Conservation (phyloP, 2,329 filamentous ascomycete genomes). For the Macrophomina phaseolina region DNA sequence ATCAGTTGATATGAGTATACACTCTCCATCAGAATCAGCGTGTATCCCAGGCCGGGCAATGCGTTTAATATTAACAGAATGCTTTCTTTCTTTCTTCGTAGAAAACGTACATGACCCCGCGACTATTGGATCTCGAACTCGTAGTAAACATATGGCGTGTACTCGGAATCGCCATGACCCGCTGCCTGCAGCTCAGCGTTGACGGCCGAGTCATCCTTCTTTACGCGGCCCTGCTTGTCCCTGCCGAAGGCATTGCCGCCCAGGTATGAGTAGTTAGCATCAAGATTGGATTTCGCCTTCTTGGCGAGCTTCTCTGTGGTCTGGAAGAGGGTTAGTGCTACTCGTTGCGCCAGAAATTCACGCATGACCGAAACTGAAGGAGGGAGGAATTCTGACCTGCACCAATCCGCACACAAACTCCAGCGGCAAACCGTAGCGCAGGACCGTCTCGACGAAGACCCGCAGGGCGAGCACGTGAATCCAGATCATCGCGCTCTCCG, state of each 20-base stretch:
- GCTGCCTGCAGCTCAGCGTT: constrained; percentile 84
- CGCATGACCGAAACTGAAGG: background rate
- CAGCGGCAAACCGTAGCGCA: constrained; percentile 90
- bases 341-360: background rate
- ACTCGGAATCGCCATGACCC: constrained; percentile 75
- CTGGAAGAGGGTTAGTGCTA: constrained; percentile 51
- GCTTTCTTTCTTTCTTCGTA: constrained; percentile 16
- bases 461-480: constrained; percentile 87
- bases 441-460: constrained; percentile 97
- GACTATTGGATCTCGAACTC: constrained; percentile 73
- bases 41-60: background rate
- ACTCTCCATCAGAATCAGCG: background rate
- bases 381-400: constrained; percentile 62
- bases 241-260: constrained; percentile 90
- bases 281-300: constrained; percentile 71
- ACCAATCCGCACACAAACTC: constrained; percentile 86
- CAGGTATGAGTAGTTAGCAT: constrained; percentile 86
- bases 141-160: constrained; percentile 97
- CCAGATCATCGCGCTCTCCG: constrained; percentile 95
- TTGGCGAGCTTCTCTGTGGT: constrained; percentile 81
- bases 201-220: constrained; percentile 83
- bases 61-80: constrained; percentile 23
- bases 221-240: constrained; percentile 91
- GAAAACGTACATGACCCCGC: background rate
- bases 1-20: background rate